These are phyloP conservation scores for Penicillium canariense DNA, from an alignment of 495 filamentous ascomycete species.

Conservation along the genomic window DNA sequence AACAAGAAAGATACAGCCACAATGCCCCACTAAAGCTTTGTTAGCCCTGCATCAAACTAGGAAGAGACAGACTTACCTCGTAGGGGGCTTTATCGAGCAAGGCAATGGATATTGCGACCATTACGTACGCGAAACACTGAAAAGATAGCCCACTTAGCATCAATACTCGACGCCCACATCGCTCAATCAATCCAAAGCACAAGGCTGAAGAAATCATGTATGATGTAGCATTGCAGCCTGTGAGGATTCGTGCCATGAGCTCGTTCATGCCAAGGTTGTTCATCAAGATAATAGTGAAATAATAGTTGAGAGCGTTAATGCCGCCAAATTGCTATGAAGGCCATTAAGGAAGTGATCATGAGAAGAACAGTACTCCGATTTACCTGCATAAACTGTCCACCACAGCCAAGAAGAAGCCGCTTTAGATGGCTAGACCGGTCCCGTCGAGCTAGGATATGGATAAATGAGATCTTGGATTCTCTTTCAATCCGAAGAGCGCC, in stretches of 20 bases:
- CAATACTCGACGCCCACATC: not conserved
- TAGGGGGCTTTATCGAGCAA: too few species aligned
- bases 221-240: too few species aligned
- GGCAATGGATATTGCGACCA: too few species aligned
- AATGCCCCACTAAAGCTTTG: not conserved
- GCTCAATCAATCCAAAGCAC: not conserved
- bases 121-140: too few species aligned
- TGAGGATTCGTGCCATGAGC: not conserved
- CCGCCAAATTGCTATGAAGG: slow-evolving; percentile 65
- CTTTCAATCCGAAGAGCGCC: not conserved
- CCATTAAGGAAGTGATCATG: too few species aligned
- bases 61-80: not conserved
- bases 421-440: not conserved
- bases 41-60: not conserved
- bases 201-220: not conserved
- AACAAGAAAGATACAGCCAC: not conserved
- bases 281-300: slow-evolving; percentile 45
- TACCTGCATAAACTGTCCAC: slow-evolving; percentile 68
- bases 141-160: not conserved
- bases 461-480: not conserved
- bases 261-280: not conserved
- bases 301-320: slow-evolving; percentile 76
- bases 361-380: too few species aligned
- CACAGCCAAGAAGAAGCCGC: slow-evolving; percentile 26
- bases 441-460: not conserved